Base-by-base conservation (phyloP, 1,139 yeast genomes). In the Scheffersomyces quercinus region DNA sequence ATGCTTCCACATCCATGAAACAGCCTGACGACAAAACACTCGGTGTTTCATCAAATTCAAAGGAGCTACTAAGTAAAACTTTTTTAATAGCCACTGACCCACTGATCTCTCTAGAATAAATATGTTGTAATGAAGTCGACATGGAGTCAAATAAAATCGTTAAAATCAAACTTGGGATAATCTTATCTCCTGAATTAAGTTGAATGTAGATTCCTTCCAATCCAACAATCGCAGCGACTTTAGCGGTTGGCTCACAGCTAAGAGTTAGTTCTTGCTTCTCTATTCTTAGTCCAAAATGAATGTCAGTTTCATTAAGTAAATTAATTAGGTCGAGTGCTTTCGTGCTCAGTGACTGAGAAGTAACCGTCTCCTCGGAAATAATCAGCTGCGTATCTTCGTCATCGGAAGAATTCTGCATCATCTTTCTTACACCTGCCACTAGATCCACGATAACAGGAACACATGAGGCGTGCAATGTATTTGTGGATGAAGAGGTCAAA, bases 231-330 rank as follows among this genome's bases (percentile, higher is more conserved):
- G 97, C 95, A 30, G 90, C 91, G 1, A 93, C 95, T 58, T 88
- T 88, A 0, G 98, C 98, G 11, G 85, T 83, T 0, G 99, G 98
- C 50, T 88, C 93, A 72, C 98, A 93, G 53, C 96, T 86, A 41
- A 93, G 70, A 3, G 87, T 79, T 28, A 93, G 62, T 40, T 78
- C 80, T 59, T 93, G 98, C 32, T 82, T 79, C 28, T 84, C 89
- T 40, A 91, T 77, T 39, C 79, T 70, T 4, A 90, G 54, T 1
- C 85, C 82, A 42, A 88, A 62, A 45, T 81, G 83, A 20, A 90
- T 58, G 52, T 88, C 91, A 46, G 86, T 64, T 28, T 79, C 77
- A 26, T 74, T 64, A 12, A 83, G 52, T 3, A 81, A 36, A 14
- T 63, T 64, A 28, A 67, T 62, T 33, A 79, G 60, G 38, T 75